Conservation (phyloP, 78 protist genomes). For the Cavenderia fasciculata region DNA sequence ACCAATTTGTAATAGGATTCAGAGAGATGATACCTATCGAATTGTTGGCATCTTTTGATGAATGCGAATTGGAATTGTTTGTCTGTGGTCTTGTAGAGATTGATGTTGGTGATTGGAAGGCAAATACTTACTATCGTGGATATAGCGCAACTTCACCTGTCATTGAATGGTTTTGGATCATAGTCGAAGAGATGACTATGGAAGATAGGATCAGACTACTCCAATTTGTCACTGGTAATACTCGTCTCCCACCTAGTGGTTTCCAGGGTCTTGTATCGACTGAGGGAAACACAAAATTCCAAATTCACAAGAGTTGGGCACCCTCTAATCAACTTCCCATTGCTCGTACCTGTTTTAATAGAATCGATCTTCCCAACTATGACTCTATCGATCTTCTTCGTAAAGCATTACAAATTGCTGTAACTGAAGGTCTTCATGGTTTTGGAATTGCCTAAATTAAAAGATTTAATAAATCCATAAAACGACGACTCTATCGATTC, state of each 20-base stretch:
- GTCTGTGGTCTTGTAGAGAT: conserved; percentile 35
- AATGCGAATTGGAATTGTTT: conserved; percentile 38
- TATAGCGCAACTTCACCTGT: not conserved
- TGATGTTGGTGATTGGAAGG: conserved; percentile 31
- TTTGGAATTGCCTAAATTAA: conserved; percentile 25
- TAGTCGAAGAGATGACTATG: conserved; percentile 34
- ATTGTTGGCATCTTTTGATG: not conserved
- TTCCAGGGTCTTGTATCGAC: conserved; percentile 25
- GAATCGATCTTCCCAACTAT: conserved; percentile 36
- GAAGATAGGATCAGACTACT: conserved; percentile 21
- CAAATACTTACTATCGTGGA: conserved; percentile 20
- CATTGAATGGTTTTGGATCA: conserved; percentile 53
- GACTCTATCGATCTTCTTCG: conserved; percentile 4
- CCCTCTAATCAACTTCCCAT: conserved; percentile 22
- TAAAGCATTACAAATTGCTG: not conserved
- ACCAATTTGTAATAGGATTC: conserved; percentile 13
- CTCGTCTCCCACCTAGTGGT: conserved; percentile 41
- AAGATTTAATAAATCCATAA: not conserved
- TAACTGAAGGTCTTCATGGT: conserved; percentile 24
- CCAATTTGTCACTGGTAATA: conserved; percentile 41
- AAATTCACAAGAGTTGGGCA: conserved; percentile 20
- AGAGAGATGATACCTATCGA: conserved; percentile 16
- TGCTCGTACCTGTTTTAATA: conserved; percentile 42
- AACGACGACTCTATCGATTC: not conserved
- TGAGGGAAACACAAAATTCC: conserved; percentile 19